A percentile compares a stretch with the other conserved stretches of the same genome.
Conservation (phyloP, 176 grass and related monocot species). For the Aegilops longissima region DNA sequence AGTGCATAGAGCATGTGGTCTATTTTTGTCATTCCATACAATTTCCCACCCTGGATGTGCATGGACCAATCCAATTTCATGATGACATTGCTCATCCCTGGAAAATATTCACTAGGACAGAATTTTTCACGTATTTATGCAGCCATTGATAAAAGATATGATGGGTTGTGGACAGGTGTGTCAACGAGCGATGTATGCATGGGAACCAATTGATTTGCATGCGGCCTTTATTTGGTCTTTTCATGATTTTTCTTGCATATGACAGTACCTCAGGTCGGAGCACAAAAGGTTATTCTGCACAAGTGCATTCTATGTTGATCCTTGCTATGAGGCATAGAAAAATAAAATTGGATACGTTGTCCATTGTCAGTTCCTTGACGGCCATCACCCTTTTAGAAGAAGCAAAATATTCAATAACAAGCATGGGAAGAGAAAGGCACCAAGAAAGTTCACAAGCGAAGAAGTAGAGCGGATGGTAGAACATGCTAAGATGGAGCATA, state of each 20-base stretch:
- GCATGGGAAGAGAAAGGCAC: not conserved
- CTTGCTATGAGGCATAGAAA: not conserved
- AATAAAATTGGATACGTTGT: not conserved
- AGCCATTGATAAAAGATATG: not conserved
- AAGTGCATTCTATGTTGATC: not conserved
- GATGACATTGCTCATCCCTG: not conserved
- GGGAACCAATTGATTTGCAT: not conserved
- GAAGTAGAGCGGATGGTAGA: not conserved
- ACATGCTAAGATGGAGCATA: too few species aligned
- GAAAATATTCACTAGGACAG: not conserved
- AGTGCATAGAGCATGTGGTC: not conserved
- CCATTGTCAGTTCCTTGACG: too few species aligned
- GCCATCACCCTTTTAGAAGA: too few species aligned
- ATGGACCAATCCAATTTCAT: not conserved
- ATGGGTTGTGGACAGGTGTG: not conserved
- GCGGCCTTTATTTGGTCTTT: not conserved
- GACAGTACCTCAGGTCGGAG: not conserved
- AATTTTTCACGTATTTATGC: not conserved
- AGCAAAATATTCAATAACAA: not conserved
- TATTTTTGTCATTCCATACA: not conserved
- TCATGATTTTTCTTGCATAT: not conserved
- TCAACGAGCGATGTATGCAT: not conserved
- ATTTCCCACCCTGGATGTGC: not conserved
- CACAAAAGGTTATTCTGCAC: not conserved
- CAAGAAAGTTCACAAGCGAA: not conserved